These are phyloP conservation scores for Lachnum nothofagi DNA, from an alignment of 2,329 filamentous ascomycete species.

Conservation along the genomic window DNA sequence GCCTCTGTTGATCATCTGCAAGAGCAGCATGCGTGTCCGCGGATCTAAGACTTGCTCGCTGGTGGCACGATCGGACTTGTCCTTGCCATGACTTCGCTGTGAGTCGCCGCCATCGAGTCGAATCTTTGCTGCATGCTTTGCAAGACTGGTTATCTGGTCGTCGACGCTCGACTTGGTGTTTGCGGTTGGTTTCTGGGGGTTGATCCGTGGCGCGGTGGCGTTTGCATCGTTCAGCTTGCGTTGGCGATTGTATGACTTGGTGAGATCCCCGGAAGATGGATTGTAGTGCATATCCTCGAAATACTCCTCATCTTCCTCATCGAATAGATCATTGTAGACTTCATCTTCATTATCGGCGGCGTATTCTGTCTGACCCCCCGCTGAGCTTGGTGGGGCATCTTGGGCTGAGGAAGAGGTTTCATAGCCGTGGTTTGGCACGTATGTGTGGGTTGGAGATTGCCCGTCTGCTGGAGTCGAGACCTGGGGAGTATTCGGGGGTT, in stretches of 20 bases:
- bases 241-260: constrained; percentile 81
- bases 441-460: constrained; percentile 42
- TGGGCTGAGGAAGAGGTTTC: constrained; percentile 34
- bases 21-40: constrained; percentile 86
- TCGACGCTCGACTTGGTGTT: constrained; percentile 78
- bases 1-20: constrained; percentile 92
- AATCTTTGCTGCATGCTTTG: constrained; percentile 81
- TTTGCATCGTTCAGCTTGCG: constrained; percentile 55
- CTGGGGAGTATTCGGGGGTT: constrained; percentile 14
- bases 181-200: constrained; percentile 70
- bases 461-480: constrained; percentile 38
- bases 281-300: constrained; percentile 53
- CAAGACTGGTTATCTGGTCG: constrained; percentile 80
- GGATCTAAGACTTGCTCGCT: constrained; percentile 93
- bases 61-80: constrained; percentile 89
- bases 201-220: constrained; percentile 57
- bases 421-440: constrained; percentile 46
- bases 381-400: constrained; percentile 28
- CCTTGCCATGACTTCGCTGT: constrained; percentile 59
- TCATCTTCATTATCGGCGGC: constrained; percentile 38
- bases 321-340: constrained; percentile 43
- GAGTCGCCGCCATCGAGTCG: constrained; percentile 63
- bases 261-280: constrained; percentile 61
- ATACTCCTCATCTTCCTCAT: constrained; percentile 59
- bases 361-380: constrained; percentile 29